Evolutionary conservation across 2,329 filamentous ascomycete genomes (phyloP).

Genomic region (Epichloe hybrida): DNA sequence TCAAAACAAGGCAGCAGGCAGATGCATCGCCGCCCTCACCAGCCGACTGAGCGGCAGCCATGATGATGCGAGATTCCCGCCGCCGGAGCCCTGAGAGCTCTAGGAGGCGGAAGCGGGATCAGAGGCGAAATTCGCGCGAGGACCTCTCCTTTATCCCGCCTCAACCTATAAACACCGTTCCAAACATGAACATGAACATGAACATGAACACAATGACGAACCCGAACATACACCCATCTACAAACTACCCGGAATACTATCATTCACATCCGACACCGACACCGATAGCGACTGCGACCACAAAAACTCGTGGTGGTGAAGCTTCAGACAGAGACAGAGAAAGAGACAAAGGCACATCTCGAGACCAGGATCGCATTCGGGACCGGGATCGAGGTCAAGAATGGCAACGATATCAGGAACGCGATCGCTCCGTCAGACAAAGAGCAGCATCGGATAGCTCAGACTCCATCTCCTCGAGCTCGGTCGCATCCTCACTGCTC

Average conservation of each 20-base stretch:
- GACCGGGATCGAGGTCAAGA: background rate
- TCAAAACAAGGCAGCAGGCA: conserved; percentile 4
- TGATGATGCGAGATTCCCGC: conserved; percentile 44
- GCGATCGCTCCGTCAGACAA: conserved; percentile 4
- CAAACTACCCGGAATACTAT: conserved; percentile 1
- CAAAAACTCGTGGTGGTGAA: background rate
- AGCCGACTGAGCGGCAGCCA: conserved; percentile 21
- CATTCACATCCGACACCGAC: conserved; percentile 5
- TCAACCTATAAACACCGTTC: conserved; percentile 7
- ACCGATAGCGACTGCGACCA: conserved; percentile 5
- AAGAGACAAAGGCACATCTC: background rate
- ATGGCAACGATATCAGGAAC: conserved; percentile 6
- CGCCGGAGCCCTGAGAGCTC: conserved; percentile 43
- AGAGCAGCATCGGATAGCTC: conserved; percentile 19
- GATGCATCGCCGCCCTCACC: conserved; percentile 3
- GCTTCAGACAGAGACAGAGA: background rate
- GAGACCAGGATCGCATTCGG: background rate
- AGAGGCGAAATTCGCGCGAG: conserved; percentile 20
- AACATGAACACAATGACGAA: background rate
- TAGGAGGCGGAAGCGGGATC: conserved; percentile 31
- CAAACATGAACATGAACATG: conserved; percentile 3
- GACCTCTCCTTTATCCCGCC: conserved; percentile 11
- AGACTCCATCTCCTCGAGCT: conserved; percentile 30
- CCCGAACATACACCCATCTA: conserved; percentile 1
- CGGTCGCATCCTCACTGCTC: conserved; percentile 46